Conservation (phyloP, 2,329 filamentous ascomycete species). For the Pseudocercospora eumusae region DNA sequence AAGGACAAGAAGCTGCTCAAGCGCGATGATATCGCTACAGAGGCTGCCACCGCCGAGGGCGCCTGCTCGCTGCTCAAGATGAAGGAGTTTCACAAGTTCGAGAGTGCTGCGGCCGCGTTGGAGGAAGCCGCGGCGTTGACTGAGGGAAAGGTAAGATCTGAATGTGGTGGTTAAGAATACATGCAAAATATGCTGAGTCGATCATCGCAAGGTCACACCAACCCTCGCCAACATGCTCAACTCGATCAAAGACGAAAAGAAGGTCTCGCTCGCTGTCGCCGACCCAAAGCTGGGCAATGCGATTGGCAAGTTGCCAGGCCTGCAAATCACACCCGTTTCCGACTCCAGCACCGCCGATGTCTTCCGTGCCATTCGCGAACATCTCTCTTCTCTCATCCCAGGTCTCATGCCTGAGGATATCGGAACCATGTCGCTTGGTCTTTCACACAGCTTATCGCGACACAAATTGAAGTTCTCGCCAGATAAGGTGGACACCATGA, state of each 20-base stretch:
- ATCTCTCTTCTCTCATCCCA: slow-evolving; percentile 86
- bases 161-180: not conserved
- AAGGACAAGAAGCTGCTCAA: slow-evolving; percentile 98
- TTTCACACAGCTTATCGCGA: slow-evolving; percentile 92
- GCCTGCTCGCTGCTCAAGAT: slow-evolving; percentile 89
- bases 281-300: slow-evolving; percentile 88
- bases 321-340: slow-evolving; percentile 81
- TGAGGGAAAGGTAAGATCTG: slow-evolving; percentile 70
- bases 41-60: slow-evolving; percentile 78
- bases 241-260: slow-evolving; percentile 94
- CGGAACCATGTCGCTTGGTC: slow-evolving; percentile 91
- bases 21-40: slow-evolving; percentile 73
- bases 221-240: slow-evolving; percentile 80
- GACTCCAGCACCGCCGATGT: slow-evolving; percentile 82
- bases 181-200: slow-evolving; percentile 4
- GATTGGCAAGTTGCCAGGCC: slow-evolving; percentile 86
- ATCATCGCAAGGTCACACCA: slow-evolving; percentile 66
- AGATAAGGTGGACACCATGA: slow-evolving; percentile 99
- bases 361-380: slow-evolving; percentile 90
- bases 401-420: slow-evolving; percentile 82
- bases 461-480: slow-evolving; percentile 99
- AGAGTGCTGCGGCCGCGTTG: slow-evolving; percentile 84
- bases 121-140: slow-evolving; percentile 86
- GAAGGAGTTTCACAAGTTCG: slow-evolving; percentile 97
- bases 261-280: slow-evolving; percentile 88